A percentile compares a stretch with the other conserved stretches of the same genome.
Conservation (phyloP, 441 rosid species). For the Syzygium syzygioides region DNA sequence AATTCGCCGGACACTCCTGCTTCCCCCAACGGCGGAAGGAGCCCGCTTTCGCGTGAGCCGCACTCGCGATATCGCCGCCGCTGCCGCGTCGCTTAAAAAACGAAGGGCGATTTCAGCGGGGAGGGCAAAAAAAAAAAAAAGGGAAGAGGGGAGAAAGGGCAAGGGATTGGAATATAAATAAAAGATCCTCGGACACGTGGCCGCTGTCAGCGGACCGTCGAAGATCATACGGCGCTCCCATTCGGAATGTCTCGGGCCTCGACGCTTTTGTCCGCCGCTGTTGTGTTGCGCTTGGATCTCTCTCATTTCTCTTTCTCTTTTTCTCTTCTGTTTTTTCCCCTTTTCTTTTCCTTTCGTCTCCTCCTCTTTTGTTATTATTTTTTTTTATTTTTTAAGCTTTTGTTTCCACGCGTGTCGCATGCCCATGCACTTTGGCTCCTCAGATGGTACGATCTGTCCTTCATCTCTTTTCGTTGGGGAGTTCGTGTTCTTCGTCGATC, state of each 20-base stretch:
- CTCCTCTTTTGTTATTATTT: rapidly evolving
- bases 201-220: constrained; percentile 6
- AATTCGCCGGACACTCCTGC: background rate
- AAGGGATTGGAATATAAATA: background rate
- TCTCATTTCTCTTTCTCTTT: background rate
- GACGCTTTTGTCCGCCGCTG: background rate
- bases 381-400: background rate
- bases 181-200: constrained; percentile 29
- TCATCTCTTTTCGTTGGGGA: background rate
- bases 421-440: background rate
- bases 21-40: background rate
- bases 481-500: rapidly evolving
- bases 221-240: background rate
- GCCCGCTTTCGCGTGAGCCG: background rate
- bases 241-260: constrained; percentile 16
- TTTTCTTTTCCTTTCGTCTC: rapidly evolving
- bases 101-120: background rate
- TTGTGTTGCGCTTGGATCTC: background rate
- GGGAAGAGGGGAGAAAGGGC: background rate
- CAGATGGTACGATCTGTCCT: background rate
- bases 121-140: rapidly evolving
- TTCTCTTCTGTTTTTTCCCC: background rate
- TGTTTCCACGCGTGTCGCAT: background rate
- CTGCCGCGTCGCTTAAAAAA: background rate
- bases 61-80: background rate